Percentiles rank a stretch among this genome's conserved stretches.
phyloP scores from a whole-genome alignment of 768 basidiomycete species.

The Botryobasidium botryosum region DNA sequence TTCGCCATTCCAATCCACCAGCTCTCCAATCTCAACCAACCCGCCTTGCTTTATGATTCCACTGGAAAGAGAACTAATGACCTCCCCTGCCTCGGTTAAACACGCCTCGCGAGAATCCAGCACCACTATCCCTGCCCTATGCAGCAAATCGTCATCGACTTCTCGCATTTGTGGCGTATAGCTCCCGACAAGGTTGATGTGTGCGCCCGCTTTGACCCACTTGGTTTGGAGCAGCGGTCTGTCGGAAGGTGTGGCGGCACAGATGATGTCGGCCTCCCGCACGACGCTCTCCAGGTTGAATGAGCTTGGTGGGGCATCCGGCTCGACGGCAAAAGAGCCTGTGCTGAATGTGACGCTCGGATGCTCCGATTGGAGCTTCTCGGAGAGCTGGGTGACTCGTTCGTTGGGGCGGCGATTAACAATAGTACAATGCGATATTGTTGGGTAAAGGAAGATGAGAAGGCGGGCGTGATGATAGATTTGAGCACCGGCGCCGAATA shows the following conservation, averaged over 20 bases:
- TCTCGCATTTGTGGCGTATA: slow-evolving; percentile 73
- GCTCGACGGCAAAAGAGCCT: no score
- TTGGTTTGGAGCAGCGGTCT: slow-evolving; percentile 49
- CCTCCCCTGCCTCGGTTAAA: slow-evolving; percentile 62
- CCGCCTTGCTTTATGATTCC: slow-evolving; percentile 6
- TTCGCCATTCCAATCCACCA: slow-evolving; percentile 28
- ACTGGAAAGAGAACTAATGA: slow-evolving; percentile 34
- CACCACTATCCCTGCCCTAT: slow-evolving; percentile 37
- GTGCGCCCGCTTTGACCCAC: slow-evolving; percentile 44
- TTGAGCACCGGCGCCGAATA: slow-evolving; percentile 63
- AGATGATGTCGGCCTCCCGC: slow-evolving; percentile 43
- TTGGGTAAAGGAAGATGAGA: slow-evolving; percentile 38
- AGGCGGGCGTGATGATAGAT: slow-evolving; percentile 46
- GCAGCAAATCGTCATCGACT: slow-evolving; percentile 40
- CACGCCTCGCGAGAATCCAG: slow-evolving; percentile 67
- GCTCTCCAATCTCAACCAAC: slow-evolving; percentile 56
- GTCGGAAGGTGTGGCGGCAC: slow-evolving; percentile 57
- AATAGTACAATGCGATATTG: slow-evolving; percentile 37
- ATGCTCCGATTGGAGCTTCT: slow-evolving; percentile 17
- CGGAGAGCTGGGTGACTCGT: slow-evolving; percentile 28
- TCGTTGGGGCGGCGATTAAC: slow-evolving; percentile 41
- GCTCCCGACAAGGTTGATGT: slow-evolving; percentile 54
- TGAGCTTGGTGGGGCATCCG: slow-evolving; percentile 14
- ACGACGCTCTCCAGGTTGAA: slow-evolving; percentile 18
- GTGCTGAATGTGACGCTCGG: slow-evolving; percentile 16